Evolutionary conservation across 352 stramenopile species (phyloP).

Genomic region (Phytopythium montanum): DNA sequence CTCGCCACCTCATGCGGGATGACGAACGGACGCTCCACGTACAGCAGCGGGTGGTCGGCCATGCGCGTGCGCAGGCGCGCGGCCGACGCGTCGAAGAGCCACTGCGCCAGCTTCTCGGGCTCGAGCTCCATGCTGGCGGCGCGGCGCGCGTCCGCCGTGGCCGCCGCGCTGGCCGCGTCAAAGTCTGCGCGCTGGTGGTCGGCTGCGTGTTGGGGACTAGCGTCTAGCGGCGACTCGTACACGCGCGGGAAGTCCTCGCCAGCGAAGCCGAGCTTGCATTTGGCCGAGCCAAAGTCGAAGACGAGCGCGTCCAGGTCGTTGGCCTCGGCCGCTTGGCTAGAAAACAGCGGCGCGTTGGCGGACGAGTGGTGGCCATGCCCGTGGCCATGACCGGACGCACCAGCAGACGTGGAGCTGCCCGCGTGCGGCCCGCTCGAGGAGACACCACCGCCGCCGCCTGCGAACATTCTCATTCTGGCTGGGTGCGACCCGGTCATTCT

Average conservation of each 20-base stretch:
- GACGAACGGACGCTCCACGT: conserved; percentile 64
- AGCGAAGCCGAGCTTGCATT: conserved; percentile 82
- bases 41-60: conserved; percentile 60
- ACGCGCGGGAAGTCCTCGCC: conserved; percentile 87
- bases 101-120: conserved; percentile 55
- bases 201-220: conserved; percentile 9
- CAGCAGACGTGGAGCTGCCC: neutral
- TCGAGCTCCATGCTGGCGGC: conserved; percentile 56
- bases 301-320: conserved; percentile 79
- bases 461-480: conserved; percentile 20
- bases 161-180: conserved; percentile 10
- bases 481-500: no score
- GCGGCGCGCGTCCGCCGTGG: conserved; percentile 5
- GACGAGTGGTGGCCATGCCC: conserved; percentile 13
- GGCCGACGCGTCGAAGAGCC: conserved; percentile 57
- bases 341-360: conserved; percentile 16
- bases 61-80: conserved; percentile 45
- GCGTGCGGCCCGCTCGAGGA: conserved; percentile 20
- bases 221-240: conserved; percentile 37
- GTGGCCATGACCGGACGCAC: conserved; percentile 15
- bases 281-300: conserved; percentile 72
- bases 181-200: conserved; percentile 18
- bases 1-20: conserved; percentile 38
- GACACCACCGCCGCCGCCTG: conserved; percentile 24
- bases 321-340: conserved; percentile 48